Conservation (phyloP, 495 filamentous ascomycete genomes). For the Diplogelasinospora grovesii region DNA sequence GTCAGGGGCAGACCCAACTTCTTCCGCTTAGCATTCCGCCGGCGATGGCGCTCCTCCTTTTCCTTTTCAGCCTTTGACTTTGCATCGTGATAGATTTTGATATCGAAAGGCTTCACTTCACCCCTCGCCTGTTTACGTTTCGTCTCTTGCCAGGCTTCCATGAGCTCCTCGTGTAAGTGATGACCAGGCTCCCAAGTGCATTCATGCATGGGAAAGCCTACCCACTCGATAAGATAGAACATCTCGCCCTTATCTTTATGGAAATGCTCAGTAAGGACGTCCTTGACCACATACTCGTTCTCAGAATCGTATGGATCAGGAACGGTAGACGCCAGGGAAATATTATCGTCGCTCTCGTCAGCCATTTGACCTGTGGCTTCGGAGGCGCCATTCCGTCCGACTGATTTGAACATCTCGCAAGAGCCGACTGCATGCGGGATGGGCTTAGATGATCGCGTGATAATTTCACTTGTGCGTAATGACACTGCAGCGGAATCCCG, state of each 20-base stretch:
- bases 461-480: too few relatives aligned
- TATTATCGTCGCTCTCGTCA: conserved; percentile 45
- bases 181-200: conserved; percentile 60
- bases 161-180: conserved; percentile 43
- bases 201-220: conserved; percentile 49
- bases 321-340: conserved; percentile 59
- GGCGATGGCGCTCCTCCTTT: conserved; percentile 37
- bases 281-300: conserved; percentile 42
- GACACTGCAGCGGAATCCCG: too few relatives aligned
- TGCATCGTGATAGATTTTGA: conserved; percentile 38
- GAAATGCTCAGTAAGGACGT: conserved; percentile 45
- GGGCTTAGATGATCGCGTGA: not conserved
- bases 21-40: conserved; percentile 41
- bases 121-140: conserved; percentile 41
- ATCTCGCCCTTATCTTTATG: conserved; percentile 25
- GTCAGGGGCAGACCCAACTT: conserved; percentile 28
- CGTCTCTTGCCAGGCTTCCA: conserved; percentile 48
- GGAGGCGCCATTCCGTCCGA: not conserved
- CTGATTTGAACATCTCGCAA: conserved; percentile 16
- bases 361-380: conserved; percentile 1
- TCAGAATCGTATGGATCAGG: conserved; percentile 31
- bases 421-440: not conserved
- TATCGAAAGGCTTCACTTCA: conserved; percentile 38
- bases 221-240: conserved; percentile 62
- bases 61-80: conserved; percentile 17